Evolutionary conservation across 2,329 filamentous ascomycete species (phyloP), one percentile per base, ranked within the genome.

Genomic region (Penicillium sp.): DNA sequence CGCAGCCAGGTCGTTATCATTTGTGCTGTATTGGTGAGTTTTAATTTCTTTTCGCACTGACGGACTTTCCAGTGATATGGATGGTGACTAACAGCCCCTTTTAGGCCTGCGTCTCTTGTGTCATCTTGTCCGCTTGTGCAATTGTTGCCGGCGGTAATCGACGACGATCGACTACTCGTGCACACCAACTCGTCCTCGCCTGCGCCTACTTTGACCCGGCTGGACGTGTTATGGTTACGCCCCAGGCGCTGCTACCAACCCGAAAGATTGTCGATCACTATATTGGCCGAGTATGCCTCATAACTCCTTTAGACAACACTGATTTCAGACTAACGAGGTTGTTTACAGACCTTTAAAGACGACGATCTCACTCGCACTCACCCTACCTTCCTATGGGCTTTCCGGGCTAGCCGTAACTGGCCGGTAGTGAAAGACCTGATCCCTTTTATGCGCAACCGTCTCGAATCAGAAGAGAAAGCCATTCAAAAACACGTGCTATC

Each of bases 351-450:
- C 7, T 87, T 86, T 31, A 85, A 88, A 55, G 86, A 88, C 60
- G 91, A 96, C 61, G 85, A 88, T 14, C 93, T 96, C 69, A 87
- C 87, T 57, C 87, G 87, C 25, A 85, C 86, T 0, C 91, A 96
- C 71, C 86, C 90, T 0, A 86, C 93, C 1, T 96, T 95, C 75
- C 86, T 92, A 52, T 96, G 92, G 92, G 88, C 95, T 69, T 96
- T 90, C 71, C 86, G 90, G 58, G 90, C 91, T 2, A 91, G 90
- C 6, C 84, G 88, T 59, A 89, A 92, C 73, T 96, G 92, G 92
- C 72, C 77, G 7, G 84, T 86, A 42, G 83, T 96, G 28, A 82
- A 82, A 56, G 84, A 86, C 47, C 79, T 95, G 5, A 81, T 96
- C 25, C 84, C 85, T 6, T 84, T 84, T 43, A 96, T 96, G 89